Percentiles rank a stretch among this genome's conserved stretches.
Evolutionary conservation across 1,284 basidiomycete genomes (phyloP).

Genomic region (Trichosporon ovoides): DNA sequence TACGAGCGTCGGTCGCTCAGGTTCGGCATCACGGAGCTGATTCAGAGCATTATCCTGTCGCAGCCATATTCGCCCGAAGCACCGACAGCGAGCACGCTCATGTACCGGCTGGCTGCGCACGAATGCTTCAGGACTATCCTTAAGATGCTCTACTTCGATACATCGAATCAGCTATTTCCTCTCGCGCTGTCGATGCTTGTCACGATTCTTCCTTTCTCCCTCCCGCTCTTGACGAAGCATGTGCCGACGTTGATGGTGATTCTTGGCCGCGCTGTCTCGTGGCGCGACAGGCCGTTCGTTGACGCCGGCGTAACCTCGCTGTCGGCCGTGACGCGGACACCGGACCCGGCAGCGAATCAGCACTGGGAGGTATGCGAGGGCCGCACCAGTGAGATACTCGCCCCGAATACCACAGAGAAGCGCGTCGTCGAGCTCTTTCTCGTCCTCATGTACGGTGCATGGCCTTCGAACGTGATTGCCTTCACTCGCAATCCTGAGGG

Average conservation of each 20-base stretch:
- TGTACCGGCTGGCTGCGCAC: slow-evolving; percentile 26
- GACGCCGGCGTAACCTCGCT: slow-evolving; percentile 19
- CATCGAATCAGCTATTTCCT: slow-evolving; percentile 39
- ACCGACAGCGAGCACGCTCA: slow-evolving; percentile 21
- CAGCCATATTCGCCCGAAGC: slow-evolving; percentile 28
- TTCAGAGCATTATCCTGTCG: slow-evolving; percentile 29
- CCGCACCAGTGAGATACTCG: not conserved
- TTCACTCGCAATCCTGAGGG: slow-evolving; percentile 38
- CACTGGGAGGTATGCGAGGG: slow-evolving; percentile 24
- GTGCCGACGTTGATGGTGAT: slow-evolving; percentile 40
- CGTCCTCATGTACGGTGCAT: slow-evolving; percentile 37
- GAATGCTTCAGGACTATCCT: slow-evolving; percentile 26
- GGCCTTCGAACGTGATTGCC: slow-evolving; percentile 46
- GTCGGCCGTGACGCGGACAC: slow-evolving; percentile 31
- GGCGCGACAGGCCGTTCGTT: slow-evolving; percentile 42
- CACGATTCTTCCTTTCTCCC: slow-evolving; percentile 36
- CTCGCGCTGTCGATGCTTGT: slow-evolving; percentile 31
- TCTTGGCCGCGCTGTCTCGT: slow-evolving; percentile 37
- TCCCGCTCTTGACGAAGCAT: slow-evolving; percentile 24
- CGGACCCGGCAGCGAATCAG: slow-evolving; percentile 18
- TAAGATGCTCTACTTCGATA: slow-evolving; percentile 34
- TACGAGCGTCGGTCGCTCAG: slow-evolving; percentile 20
- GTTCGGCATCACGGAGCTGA: slow-evolving; percentile 22
- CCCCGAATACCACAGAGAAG: slow-evolving; percentile 16
- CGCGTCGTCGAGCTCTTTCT: slow-evolving; percentile 32